Evolutionary conservation across 805 yeast genomes (phyloP).

Genomic region (Pichia eremophila): DNA sequence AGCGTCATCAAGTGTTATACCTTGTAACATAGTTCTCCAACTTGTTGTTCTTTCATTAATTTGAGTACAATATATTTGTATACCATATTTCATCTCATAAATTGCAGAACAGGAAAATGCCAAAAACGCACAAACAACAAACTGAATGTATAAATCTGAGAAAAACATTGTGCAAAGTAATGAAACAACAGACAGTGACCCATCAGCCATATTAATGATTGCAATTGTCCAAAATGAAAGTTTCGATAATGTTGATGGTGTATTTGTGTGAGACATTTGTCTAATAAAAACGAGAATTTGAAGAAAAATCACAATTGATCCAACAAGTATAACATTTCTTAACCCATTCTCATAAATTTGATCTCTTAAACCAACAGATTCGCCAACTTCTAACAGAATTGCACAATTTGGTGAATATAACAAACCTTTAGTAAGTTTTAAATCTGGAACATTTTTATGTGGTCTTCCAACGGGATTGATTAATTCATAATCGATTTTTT

Average conservation of each 20-base stretch:
- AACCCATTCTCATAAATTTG: slow-evolving; percentile 35
- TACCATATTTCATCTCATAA: slow-evolving; percentile 68
- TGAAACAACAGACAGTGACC: slow-evolving; percentile 54
- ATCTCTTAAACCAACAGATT: slow-evolving; percentile 44
- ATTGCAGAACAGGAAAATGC: slow-evolving; percentile 61
- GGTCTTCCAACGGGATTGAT: slow-evolving; percentile 74
- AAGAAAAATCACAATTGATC: slow-evolving; percentile 34
- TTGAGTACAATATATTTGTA: slow-evolving; percentile 59
- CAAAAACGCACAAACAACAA: slow-evolving; percentile 60
- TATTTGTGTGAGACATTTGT: slow-evolving; percentile 63
- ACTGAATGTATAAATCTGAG: slow-evolving; percentile 51
- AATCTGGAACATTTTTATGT: slow-evolving; percentile 44
- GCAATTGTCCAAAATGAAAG: slow-evolving; percentile 64
- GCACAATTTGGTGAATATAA: slow-evolving; percentile 91
- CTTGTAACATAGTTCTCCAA: slow-evolving; percentile 57
- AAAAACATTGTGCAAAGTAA: slow-evolving; percentile 48
- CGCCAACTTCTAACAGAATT: slow-evolving; percentile 32
- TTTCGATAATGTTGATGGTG: slow-evolving; percentile 73
- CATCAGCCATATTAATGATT: slow-evolving; percentile 58
- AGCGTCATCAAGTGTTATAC: slow-evolving; percentile 37
- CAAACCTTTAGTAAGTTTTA: slow-evolving; percentile 47
- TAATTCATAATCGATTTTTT: slow-evolving; percentile 64
- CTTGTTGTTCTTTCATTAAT: slow-evolving; percentile 60
- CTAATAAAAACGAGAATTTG: slow-evolving; percentile 52
- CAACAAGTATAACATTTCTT: slow-evolving; percentile 33